These are phyloP conservation scores for Canavalia gladiata DNA, from an alignment of 306 rosid species.

Conservation along the genomic window DNA sequence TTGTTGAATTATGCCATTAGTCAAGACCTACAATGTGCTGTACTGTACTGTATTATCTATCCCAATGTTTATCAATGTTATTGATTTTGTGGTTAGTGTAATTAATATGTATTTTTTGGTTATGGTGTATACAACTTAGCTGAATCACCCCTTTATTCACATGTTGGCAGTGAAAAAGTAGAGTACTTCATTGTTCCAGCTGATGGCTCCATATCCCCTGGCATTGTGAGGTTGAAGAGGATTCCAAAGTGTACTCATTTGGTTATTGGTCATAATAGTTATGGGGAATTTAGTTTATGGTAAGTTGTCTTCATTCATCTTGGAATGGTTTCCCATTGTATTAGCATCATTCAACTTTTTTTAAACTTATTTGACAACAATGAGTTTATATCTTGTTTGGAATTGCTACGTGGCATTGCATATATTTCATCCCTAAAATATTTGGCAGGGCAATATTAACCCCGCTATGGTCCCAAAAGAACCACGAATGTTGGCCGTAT, in stretches of 20 bases:
- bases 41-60: conserved; percentile 14
- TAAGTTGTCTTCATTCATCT: conserved; percentile 53
- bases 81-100: conserved; percentile 10
- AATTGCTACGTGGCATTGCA: neutral
- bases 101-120: conserved; percentile 30
- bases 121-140: conserved; percentile 29
- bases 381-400: neutral
- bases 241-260: conserved; percentile 73
- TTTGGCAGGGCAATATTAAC: neutral
- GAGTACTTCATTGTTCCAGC: conserved; percentile 63
- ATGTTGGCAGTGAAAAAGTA: conserved; percentile 70
- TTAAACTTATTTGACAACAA: neutral
- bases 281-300: conserved; percentile 90
- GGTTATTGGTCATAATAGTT: conserved; percentile 69
- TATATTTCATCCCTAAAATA: no score
- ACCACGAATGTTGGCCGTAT: neutral
- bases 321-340: conserved; percentile 27
- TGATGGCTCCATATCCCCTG: conserved; percentile 66
- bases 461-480: neutral
- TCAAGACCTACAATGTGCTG: neutral
- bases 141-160: conserved; percentile 44
- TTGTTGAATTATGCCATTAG: no score
- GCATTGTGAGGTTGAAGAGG: conserved; percentile 80
- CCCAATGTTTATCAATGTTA: conserved; percentile 28
- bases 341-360: conserved; percentile 30